These are phyloP conservation scores for Carpinus viminea DNA, from an alignment of 306 rosid genomes.

Conservation along the genomic window DNA sequence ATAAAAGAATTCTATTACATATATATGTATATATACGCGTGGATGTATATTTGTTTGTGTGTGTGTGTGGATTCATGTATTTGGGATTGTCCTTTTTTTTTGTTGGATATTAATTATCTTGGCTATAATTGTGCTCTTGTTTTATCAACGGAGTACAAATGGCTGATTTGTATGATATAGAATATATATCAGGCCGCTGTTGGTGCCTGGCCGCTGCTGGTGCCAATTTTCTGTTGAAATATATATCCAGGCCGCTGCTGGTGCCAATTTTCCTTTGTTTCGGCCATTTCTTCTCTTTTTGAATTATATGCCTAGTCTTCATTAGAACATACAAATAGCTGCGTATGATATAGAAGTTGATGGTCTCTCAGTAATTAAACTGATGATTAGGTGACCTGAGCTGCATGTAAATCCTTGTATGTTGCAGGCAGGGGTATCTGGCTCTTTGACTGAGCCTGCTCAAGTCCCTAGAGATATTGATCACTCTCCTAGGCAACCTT, in stretches of 20 bases:
- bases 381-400: conserved; percentile 14
- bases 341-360: background rate
- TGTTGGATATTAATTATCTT: background rate
- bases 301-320: background rate
- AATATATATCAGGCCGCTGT: background rate
- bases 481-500: conserved; percentile 87
- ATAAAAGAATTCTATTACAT: background rate
- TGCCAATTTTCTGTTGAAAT: background rate
- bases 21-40: too few species aligned
- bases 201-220: background rate
- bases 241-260: background rate
- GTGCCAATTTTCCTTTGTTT: background rate
- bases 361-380: background rate
- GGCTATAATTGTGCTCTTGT: background rate
- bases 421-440: conserved; percentile 74
- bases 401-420: conserved; percentile 21
- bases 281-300: background rate
- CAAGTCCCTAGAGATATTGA: conserved; percentile 74
- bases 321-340: background rate
- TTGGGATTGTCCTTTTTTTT: background rate
- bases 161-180: background rate
- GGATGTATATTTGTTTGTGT: too few species aligned
- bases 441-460: conserved; percentile 64
- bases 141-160: background rate
- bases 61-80: background rate